These are phyloP conservation scores for Aquanectria penicillioides DNA, from an alignment of 2,329 filamentous ascomycete genomes.

Conservation along the genomic window DNA sequence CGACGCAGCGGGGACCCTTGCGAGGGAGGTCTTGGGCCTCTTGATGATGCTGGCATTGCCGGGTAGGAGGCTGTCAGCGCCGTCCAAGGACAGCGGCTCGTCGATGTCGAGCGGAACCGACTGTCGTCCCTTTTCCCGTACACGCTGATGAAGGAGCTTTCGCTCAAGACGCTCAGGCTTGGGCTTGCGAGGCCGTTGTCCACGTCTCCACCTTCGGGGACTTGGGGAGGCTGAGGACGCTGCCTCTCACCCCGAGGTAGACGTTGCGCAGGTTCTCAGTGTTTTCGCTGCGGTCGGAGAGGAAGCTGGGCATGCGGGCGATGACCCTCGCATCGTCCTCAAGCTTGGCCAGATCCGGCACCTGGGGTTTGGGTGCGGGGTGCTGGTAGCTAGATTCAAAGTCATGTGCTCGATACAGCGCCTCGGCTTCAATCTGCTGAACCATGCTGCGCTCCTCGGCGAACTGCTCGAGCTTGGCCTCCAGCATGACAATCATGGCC, in stretches of 20 bases:
- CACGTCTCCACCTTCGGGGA: slow-evolving; percentile 49
- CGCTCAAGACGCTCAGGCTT: slow-evolving; percentile 71
- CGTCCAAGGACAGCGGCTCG: slow-evolving; percentile 45
- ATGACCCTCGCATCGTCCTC: slow-evolving; percentile 52
- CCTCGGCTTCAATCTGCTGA: slow-evolving; percentile 58
- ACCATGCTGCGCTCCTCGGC: slow-evolving; percentile 64
- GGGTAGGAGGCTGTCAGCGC: slow-evolving; percentile 31
- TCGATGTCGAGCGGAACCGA: slow-evolving; percentile 42
- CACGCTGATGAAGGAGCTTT: slow-evolving; percentile 73
- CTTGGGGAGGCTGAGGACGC: slow-evolving; percentile 60
- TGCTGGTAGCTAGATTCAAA: slow-evolving; percentile 43
- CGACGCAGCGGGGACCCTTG: slow-evolving; percentile 18
- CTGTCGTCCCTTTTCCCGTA: slow-evolving; percentile 62
- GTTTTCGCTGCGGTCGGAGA: slow-evolving; percentile 68
- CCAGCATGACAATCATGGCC: slow-evolving; percentile 72
- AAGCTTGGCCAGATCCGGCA: slow-evolving; percentile 30
- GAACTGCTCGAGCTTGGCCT: slow-evolving; percentile 67
- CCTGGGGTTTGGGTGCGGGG: slow-evolving; percentile 27
- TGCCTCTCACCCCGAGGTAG: slow-evolving; percentile 62
- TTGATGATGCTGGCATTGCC: slow-evolving; percentile 29
- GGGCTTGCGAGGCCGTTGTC: slow-evolving; percentile 58
- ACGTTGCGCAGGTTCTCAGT: slow-evolving; percentile 71
- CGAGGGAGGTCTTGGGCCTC: slow-evolving; percentile 36
- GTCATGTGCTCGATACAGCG: slow-evolving; percentile 46
- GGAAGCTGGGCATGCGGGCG: slow-evolving; percentile 70